A percentile compares a stretch with the other conserved stretches of the same genome.
Evolutionary conservation across 2,329 filamentous ascomycete genomes (phyloP).

Genomic region (Exophiala calicioides): DNA sequence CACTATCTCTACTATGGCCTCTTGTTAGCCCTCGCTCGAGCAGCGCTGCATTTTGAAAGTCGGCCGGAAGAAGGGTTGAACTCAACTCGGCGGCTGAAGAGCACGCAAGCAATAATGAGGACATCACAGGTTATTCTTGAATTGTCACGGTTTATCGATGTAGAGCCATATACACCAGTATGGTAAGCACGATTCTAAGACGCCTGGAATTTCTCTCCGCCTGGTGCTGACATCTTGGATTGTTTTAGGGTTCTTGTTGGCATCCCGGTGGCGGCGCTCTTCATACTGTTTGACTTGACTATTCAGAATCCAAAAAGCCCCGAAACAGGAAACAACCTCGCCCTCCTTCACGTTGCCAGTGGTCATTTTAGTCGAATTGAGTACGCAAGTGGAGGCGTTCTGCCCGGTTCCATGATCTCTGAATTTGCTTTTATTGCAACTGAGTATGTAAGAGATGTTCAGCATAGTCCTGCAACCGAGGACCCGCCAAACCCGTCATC

Average conservation of each 20-base stretch:
- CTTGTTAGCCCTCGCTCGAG: neutral
- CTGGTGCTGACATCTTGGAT: no score
- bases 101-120: neutral
- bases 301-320: neutral
- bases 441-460: neutral
- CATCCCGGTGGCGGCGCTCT: neutral
- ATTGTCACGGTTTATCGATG: neutral
- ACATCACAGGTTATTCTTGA: neutral
- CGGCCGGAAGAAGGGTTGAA: neutral
- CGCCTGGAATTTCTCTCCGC: neutral
- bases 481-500: neutral
- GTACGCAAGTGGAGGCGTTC: neutral
- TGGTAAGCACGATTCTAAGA: no score
- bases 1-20: neutral
- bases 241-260: slow-evolving; percentile 1
- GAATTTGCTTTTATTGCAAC: neutral
- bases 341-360: neutral
- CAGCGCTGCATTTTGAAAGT: neutral
- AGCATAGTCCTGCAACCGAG: neutral
- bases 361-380: neutral
- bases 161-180: neutral
- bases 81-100: neutral
- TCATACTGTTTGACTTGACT: neutral
- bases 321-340: neutral
- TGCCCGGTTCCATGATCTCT: neutral